Conservation (phyloP, 176 grass and related monocot genomes). For the Luzula sylvatica region DNA sequence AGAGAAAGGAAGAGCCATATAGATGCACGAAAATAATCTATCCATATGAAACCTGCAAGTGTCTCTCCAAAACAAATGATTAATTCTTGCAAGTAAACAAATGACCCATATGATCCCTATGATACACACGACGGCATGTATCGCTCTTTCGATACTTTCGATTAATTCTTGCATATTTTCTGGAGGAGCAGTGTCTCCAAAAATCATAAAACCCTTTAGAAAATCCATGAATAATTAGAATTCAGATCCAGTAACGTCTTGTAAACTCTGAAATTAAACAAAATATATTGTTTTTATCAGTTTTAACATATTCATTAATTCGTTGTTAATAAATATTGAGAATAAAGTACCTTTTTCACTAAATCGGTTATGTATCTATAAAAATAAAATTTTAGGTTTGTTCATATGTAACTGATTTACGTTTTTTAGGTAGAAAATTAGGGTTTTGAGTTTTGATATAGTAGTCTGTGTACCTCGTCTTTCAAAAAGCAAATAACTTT, state of each 20-base stretch:
- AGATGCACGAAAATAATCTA: slow-evolving; percentile 90
- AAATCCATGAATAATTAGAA: slow-evolving; percentile 99
- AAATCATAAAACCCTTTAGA: slow-evolving; percentile 85
- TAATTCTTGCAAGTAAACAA: not conserved
- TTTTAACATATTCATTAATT: slow-evolving; percentile 16
- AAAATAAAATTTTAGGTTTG: too few relatives aligned
- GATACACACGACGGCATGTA: slow-evolving; percentile 83
- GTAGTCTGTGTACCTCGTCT: slow-evolving; percentile 60
- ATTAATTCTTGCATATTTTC: slow-evolving; percentile 90
- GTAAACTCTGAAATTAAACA: slow-evolving; percentile 57
- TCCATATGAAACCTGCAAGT: slow-evolving; percentile 73
- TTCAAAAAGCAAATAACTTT: slow-evolving; percentile 93
- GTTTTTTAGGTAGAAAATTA: too few relatives aligned
- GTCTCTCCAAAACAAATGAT: slow-evolving; percentile 9
- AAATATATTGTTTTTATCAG: slow-evolving; percentile 12
- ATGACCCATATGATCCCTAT: slow-evolving; percentile 51
- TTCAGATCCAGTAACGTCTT: slow-evolving; percentile 86
- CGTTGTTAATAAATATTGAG: slow-evolving; percentile 2
- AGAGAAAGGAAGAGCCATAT: slow-evolving; percentile 93
- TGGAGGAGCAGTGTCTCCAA: slow-evolving; percentile 66
- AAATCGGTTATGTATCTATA: slow-evolving; percentile 85
- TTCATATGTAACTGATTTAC: too few relatives aligned
- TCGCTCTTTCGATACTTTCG: slow-evolving; percentile 96
- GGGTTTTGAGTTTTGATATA: too few relatives aligned
- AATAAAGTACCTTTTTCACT: slow-evolving; percentile 67